Percentiles rank a stretch among this genome's conserved stretches.
phyloP scores from a whole-genome alignment of 768 basidiomycete species.

The Candolleomyces aberdarensis region DNA sequence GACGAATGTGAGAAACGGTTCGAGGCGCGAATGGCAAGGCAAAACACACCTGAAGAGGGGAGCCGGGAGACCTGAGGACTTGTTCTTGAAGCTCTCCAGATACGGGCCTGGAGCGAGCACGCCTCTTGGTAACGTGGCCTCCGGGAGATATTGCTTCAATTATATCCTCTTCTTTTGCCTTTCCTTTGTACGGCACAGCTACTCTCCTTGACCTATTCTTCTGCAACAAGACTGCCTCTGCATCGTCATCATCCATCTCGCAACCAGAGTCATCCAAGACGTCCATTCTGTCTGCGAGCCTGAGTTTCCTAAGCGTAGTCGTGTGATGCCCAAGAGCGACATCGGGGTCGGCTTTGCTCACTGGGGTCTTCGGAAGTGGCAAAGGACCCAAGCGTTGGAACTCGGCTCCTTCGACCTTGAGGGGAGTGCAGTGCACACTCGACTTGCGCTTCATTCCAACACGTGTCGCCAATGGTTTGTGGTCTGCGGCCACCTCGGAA shows the following conservation, averaged over 20 bases:
- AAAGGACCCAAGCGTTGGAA: conserved; percentile 58
- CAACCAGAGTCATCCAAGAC: conserved; percentile 50
- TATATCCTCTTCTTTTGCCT: conserved; percentile 52
- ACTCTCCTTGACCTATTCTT: background rate
- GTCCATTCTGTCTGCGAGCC: conserved; percentile 52
- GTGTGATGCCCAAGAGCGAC: conserved; percentile 49
- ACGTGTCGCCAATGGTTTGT: conserved; percentile 18
- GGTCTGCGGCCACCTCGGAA: conserved; percentile 11
- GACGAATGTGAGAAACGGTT: background rate
- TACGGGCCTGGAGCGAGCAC: conserved; percentile 69
- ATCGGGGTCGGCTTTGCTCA: conserved; percentile 55
- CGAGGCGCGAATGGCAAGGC: background rate
- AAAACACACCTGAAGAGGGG: conserved; percentile 1
- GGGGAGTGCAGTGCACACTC: conserved; percentile 50
- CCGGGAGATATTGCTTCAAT: conserved; percentile 68
- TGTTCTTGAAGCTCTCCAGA: conserved; percentile 63
- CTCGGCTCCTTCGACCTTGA: conserved; percentile 41
- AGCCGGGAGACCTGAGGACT: conserved; percentile 36
- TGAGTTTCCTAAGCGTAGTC: conserved; percentile 60
- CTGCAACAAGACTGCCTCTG: conserved; percentile 7
- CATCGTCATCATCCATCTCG: conserved; percentile 41
- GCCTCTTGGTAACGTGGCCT: conserved; percentile 71
- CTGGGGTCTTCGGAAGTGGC: conserved; percentile 50
- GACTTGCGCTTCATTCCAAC: conserved; percentile 70
- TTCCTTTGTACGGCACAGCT: conserved; percentile 30